Evolutionary conservation across 2,329 filamentous ascomycete species (phyloP), one percentile per base, ranked within the genome.

Genomic region (Allantophomopsis cytisporea): DNA sequence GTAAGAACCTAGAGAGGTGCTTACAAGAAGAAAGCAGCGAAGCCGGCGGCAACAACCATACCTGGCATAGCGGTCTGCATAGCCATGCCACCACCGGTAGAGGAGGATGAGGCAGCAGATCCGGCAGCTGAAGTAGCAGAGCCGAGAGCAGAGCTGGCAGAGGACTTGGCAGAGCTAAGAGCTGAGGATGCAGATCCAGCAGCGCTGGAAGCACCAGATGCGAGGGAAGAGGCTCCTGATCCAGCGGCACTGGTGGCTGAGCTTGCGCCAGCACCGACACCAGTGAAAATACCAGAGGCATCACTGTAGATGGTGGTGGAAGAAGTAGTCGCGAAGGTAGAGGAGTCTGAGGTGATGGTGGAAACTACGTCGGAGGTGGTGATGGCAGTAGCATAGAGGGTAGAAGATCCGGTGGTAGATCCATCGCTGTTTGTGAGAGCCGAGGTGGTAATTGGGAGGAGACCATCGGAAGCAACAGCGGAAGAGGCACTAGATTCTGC

Each of bases 21-120:
- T 51, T 55, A 57, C 43, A 57, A 42, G 41, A 57, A 39, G 38
- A 54, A 31, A 39, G 48, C 53, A 14, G 51, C 54, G 28, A 56
- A 35, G 47, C 53, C 54, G 32, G 46, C 53, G 34, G 47, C 51
- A 17, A 45, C 53, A 23, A 50, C 43, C 21, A 56, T 41, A 34
- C 51, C 51, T 14, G 47, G 45, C 14, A 49, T 44, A 8, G 47
- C 52, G 30, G 50, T 54, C 44, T 50, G 47, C 16, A 44, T 45
- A 14, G 50, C 47, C 40, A 37, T 51, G 37, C 39, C 47, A 23
- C 31, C 31, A 34, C 46, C 39, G 5, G 50, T 43, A 7, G 43
- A 38, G n/a, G 42, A 17, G 35, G 47, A 37, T 5, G 50, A 44
- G n/a, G 42, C 28, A 35, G 34, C 33, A 15, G 35, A 16, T 13